A percentile compares a stretch with the other conserved stretches of the same genome.
phyloP scores from a whole-genome alignment of 148 eudicot genomes.

The Rhododendron mucronatum region DNA sequence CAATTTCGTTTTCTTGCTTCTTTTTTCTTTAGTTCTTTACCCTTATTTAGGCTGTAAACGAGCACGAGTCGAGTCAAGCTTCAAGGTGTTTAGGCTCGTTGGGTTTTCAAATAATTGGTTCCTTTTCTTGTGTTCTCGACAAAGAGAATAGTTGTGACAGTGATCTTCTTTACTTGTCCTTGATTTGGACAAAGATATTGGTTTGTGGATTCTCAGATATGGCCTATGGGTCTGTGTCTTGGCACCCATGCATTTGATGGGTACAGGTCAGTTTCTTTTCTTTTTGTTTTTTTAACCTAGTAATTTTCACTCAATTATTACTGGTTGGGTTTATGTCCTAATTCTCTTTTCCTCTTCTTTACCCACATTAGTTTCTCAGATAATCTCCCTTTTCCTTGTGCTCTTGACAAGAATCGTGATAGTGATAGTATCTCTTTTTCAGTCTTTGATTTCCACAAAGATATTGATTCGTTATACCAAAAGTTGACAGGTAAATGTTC shows the following conservation, averaged over 20 bases:
- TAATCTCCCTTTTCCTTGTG: background rate
- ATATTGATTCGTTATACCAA: background rate
- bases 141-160: background rate
- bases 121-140: background rate
- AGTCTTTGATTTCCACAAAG: slow-evolving; percentile 4
- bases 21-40: background rate
- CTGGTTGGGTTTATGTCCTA: background rate
- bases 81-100: background rate
- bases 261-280: background rate
- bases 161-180: background rate
- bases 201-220: background rate
- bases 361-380: background rate
- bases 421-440: background rate
- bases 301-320: background rate
- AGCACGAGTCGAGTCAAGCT: no score
- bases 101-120: background rate
- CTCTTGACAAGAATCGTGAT: background rate
- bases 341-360: background rate
- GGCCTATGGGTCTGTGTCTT: background rate
- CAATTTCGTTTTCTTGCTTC: background rate
- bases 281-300: background rate
- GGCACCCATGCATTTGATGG: background rate
- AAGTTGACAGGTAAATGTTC: background rate
- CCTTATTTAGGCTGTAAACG: no score
- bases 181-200: background rate